Base-by-base conservation (phyloP, 1,284 basidiomycete species). In the Neonothopanus nambi region DNA sequence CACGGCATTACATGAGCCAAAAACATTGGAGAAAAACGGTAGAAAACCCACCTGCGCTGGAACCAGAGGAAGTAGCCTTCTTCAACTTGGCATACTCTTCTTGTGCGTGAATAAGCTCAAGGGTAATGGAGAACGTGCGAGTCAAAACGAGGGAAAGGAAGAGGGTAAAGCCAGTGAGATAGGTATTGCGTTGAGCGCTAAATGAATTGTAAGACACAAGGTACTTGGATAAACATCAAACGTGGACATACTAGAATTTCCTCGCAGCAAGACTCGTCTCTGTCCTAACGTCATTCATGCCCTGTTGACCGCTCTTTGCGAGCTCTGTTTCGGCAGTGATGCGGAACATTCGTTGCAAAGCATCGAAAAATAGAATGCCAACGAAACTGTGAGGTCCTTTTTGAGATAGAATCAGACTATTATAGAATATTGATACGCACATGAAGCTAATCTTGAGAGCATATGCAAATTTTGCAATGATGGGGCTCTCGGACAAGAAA, bases 381-480 rank as follows among this genome's bases (percentile, higher is more conserved):
- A 97, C 87, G 65, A 96, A 97, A 59, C 93, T 95, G 62, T 17
- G 55, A 28, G 58, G 15, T 3, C 17, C 20, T 40, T 37, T 13
- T 48, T 38, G 9, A 42, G 20, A 7, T 5, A 12, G 13, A 6
- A 49, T 15, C 38, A 24, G 23, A 3, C 17, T 5, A 36, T 40
- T 18, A 37, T 13, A 51, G 47, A 48, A 37, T 9, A 33, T 3
- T 21, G 20, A 43, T 9, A 46, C 87, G 50, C 58, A 93, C 90
- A 98, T 96, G 78, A 97, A 97, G 5, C 92, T 91, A 61, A 98
- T 97, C 69, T 97, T 97, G 62, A 93, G 79, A 51, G 73, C 89
- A 65, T 92, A 92, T 0, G 88, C 86, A 52, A 92, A 55, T 63
- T 91, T 91, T 11, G 87, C 87, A 41, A 91, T 71, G 51, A 86